phyloP scores from a whole-genome alignment of 805 yeast species.

The Candida berthetii region DNA sequence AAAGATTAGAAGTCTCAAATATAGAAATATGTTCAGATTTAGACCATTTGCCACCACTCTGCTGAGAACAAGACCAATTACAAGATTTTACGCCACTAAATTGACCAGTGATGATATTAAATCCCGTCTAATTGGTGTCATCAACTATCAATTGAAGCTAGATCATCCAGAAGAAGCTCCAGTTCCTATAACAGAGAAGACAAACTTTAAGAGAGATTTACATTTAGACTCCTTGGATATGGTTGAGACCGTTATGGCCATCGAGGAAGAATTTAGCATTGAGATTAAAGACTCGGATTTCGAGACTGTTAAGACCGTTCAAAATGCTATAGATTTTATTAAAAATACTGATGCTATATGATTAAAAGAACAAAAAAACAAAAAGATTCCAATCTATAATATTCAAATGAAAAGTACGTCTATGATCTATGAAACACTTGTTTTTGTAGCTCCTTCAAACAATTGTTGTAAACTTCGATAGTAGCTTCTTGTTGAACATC shows the following conservation, averaged over 20 bases:
- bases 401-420: not conserved
- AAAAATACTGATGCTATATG: slow-evolving; percentile 18
- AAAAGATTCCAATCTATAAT: too few relatives aligned
- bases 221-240: slow-evolving; percentile 69
- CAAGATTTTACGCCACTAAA: not conserved
- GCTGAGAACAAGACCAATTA: not conserved
- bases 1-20: too few relatives aligned
- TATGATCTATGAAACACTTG: slow-evolving; percentile 25
- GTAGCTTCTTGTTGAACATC: slow-evolving; percentile 20
- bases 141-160: slow-evolving; percentile 58
- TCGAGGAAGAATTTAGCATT: slow-evolving; percentile 60
- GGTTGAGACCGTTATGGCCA: slow-evolving; percentile 68
- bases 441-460: slow-evolving; percentile 36
- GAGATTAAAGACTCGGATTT: slow-evolving; percentile 79
- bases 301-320: slow-evolving; percentile 80
- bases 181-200: slow-evolving; percentile 25
- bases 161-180: slow-evolving; percentile 18
- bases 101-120: not conserved
- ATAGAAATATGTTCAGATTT: not conserved
- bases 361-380: not conserved
- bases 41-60: too few relatives aligned
- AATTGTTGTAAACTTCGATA: slow-evolving; percentile 34
- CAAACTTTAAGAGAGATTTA: slow-evolving; percentile 58
- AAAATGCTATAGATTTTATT: slow-evolving; percentile 80
- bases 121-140: not conserved